Base-by-base conservation (phyloP, 2,329 filamentous ascomycete genomes). In the Alternaria sp. region DNA sequence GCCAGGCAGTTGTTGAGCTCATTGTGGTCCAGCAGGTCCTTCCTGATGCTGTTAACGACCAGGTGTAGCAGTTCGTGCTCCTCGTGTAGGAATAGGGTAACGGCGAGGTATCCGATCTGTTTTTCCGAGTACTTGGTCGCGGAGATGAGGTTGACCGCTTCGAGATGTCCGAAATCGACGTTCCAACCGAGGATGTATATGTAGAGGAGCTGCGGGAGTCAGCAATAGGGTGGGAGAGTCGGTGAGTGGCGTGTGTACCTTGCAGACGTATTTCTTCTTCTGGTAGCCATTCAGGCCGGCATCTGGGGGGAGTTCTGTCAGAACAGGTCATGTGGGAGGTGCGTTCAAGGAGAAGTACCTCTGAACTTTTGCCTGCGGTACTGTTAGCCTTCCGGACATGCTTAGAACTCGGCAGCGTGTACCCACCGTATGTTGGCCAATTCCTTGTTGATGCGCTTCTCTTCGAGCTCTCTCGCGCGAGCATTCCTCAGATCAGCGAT, bases 261-360 rank as follows among this genome's bases (percentile, higher is more conserved):
- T 99, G 92, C 96, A 99, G 71, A 99, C 96, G 80, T 99, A 99
- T 92, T 99, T 99, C 88, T 99, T 99, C 86, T 96, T 97, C 85
- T 97, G 94, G 79, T 99, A 99, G 70, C 96, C 96, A 78, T 91
- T 97, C 62, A 99, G 85, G 78, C 87, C 96, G 69, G 94, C 94
- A 80, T 96, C 92, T 89, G 57, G 49, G 54, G 47, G 65, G 12
- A 25, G 12, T 56, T 15, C 37, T 50, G 65, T 74, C 55, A 75
- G 67, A 56, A 15, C 41, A 61, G 43, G 43, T 59, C 47, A 58
- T 58, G 23, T 28, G 47, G 41, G 11, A 49, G 62, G 43, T 20
- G 26, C 18, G 37, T 54, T 11, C 26, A 41, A 18, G 37, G 28
- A n/a, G 21, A 55, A 33, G 47, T 72, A 87, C 88, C 88, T 87